Conservation (phyloP, 202 grass and related monocot genomes). For the Schoenoplectus triqueter region DNA sequence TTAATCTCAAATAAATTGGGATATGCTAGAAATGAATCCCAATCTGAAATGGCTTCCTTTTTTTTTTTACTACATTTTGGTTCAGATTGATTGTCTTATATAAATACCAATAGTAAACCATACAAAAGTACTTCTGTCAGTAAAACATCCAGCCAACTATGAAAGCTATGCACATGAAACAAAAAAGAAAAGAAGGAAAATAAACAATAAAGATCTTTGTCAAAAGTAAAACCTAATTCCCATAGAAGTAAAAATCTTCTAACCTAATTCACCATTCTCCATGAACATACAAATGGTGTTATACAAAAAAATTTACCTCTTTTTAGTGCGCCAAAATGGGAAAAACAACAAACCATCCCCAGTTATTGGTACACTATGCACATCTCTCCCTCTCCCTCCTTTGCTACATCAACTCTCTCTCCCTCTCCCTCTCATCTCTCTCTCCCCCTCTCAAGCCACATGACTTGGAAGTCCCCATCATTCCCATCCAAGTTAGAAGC, state of each 20-base stretch:
- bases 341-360: slow-evolving; percentile 25
- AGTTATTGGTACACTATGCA: slow-evolving; percentile 21
- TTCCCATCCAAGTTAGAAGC: slow-evolving; percentile 35
- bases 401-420: background rate
- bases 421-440: slow-evolving; percentile 23
- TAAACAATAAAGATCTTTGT: background rate
- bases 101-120: background rate
- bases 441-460: slow-evolving; percentile 23
- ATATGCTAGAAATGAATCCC: too few relatives aligned
- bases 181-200: background rate
- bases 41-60: too few relatives aligned
- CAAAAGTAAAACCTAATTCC: slow-evolving; percentile 26
- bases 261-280: slow-evolving; percentile 30
- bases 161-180: slow-evolving; percentile 32
- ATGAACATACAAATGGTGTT: slow-evolving; percentile 32
- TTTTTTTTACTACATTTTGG: too few relatives aligned
- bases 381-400: slow-evolving; percentile 22
- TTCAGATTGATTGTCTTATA: too few relatives aligned
- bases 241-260: slow-evolving; percentile 35
- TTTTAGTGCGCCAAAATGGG: slow-evolving; percentile 27
- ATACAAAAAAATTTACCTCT: slow-evolving; percentile 40
- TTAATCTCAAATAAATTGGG: too few relatives aligned
- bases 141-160: slow-evolving; percentile 17
- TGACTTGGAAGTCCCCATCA: background rate
- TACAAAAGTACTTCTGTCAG: slow-evolving; percentile 25